Evolutionary conservation across 192 early-diverging fungal species (phyloP).

Genomic region (Chytriomyces sp.): DNA sequence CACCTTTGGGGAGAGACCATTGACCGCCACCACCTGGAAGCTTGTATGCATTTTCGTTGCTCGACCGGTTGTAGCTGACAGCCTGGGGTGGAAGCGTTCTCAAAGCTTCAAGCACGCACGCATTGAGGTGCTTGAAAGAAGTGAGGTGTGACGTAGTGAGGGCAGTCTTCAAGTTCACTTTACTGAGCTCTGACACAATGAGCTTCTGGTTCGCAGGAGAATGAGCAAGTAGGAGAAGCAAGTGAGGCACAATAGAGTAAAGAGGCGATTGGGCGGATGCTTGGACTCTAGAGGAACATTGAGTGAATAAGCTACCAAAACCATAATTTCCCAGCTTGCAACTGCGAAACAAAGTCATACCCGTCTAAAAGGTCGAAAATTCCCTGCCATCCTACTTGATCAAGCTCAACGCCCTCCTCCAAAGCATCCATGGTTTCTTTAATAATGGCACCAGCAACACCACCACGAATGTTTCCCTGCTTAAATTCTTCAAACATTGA

Average conservation of each 20-base stretch:
- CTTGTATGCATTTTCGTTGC: slow-evolving; percentile 18
- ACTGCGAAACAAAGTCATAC: background rate
- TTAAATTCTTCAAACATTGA: background rate
- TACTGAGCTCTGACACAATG: slow-evolving; percentile 1
- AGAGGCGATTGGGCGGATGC: slow-evolving; percentile 12
- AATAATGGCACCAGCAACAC: background rate
- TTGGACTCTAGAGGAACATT: slow-evolving; percentile 8
- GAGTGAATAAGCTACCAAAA: background rate
- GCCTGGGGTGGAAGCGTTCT: slow-evolving; percentile 8
- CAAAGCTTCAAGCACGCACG: background rate
- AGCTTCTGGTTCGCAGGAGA: slow-evolving; percentile 16
- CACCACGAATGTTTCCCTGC: slow-evolving; percentile 2
- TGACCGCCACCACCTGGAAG: slow-evolving; percentile 27
- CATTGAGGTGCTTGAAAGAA: background rate
- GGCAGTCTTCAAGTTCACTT: background rate
- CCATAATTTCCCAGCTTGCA: background rate
- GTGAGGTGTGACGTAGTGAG: background rate
- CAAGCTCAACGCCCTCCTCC: background rate
- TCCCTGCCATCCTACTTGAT: slow-evolving; percentile 1
- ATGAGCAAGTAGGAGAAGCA: slow-evolving; percentile 23
- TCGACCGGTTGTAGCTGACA: slow-evolving; percentile 16
- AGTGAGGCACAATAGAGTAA: slow-evolving; percentile 11
- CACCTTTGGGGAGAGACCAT: slow-evolving; percentile 20
- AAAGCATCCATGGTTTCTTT: background rate
- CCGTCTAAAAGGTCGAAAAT: slow-evolving; percentile 4